Conservation (phyloP, 768 basidiomycete genomes). For the Suillus cothurnatus region DNA sequence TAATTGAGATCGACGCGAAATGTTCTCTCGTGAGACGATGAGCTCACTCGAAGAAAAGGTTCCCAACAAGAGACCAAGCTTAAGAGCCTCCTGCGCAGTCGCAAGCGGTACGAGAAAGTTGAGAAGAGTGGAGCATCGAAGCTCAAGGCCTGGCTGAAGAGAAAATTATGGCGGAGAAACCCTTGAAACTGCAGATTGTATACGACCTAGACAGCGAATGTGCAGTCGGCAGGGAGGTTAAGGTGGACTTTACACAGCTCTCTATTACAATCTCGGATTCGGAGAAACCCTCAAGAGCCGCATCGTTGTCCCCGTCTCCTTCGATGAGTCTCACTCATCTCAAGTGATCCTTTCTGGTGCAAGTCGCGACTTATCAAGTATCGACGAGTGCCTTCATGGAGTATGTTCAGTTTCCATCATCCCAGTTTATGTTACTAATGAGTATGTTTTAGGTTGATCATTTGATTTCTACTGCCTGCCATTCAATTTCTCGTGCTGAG, state of each 20-base stretch:
- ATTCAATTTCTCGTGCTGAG: slow-evolving; percentile 59
- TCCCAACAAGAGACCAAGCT: slow-evolving; percentile 38
- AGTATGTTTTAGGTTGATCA: slow-evolving; percentile 50
- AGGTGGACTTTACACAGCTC: slow-evolving; percentile 23
- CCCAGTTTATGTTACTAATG: slow-evolving; percentile 10
- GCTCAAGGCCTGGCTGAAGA: slow-evolving; percentile 65
- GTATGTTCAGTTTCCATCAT: slow-evolving; percentile 40
- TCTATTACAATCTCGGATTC: slow-evolving; percentile 26
- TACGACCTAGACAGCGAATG: slow-evolving; percentile 45
- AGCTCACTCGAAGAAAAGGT: slow-evolving; percentile 27
- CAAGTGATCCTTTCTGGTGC: slow-evolving; percentile 54
- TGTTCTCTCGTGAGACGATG: slow-evolving; percentile 27
- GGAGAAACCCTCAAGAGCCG: slow-evolving; percentile 17
- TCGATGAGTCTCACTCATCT: slow-evolving; percentile 42
- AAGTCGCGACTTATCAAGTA: slow-evolving; percentile 55
- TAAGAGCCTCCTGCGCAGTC: slow-evolving; percentile 45
- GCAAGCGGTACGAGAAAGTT: slow-evolving; percentile 37
- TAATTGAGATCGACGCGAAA: slow-evolving; percentile 39
- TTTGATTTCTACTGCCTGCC: slow-evolving; percentile 53
- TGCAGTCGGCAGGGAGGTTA: slow-evolving; percentile 41
- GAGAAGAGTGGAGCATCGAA: slow-evolving; percentile 45
- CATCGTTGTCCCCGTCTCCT: slow-evolving; percentile 12
- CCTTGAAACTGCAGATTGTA: slow-evolving; percentile 40
- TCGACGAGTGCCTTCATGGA: slow-evolving; percentile 53
- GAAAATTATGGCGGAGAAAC: slow-evolving; percentile 49